Evolutionary conservation across 1,139 yeast genomes (phyloP).

Genomic region (Taphrina sp.): DNA sequence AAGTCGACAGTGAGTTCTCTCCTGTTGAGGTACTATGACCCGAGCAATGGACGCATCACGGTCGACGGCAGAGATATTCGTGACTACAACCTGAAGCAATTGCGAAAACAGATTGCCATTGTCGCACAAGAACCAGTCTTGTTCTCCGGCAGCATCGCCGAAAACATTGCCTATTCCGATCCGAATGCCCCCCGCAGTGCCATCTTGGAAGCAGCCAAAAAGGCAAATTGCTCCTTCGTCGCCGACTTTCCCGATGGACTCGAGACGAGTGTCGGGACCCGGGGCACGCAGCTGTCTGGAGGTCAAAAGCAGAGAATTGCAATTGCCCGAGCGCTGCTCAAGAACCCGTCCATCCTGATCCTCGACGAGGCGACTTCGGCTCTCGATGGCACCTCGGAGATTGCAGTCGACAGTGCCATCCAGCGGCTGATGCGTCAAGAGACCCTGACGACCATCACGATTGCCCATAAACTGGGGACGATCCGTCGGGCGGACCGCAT

Average conservation of each 20-base stretch:
- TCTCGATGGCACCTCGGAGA: slow-evolving; percentile 77
- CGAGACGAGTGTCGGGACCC: slow-evolving; percentile 80
- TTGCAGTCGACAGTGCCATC: slow-evolving; percentile 68
- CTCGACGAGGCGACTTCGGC: slow-evolving; percentile 61
- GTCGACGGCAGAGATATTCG: slow-evolving; percentile 70
- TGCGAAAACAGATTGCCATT: slow-evolving; percentile 73
- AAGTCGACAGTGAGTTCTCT: slow-evolving; percentile 79
- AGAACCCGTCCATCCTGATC: slow-evolving; percentile 67
- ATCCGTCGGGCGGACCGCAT: slow-evolving; percentile 80
- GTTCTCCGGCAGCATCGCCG: slow-evolving; percentile 84
- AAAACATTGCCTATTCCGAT: slow-evolving; percentile 76
- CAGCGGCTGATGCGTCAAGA: slow-evolving; percentile 60
- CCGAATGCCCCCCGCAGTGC: slow-evolving; percentile 60
- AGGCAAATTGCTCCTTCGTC: slow-evolving; percentile 80
- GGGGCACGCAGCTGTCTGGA: slow-evolving; percentile 78
- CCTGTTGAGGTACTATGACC: slow-evolving; percentile 77
- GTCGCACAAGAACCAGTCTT: slow-evolving; percentile 95
- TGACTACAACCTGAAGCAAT: slow-evolving; percentile 66
- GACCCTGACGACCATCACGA: slow-evolving; percentile 76
- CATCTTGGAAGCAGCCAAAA: slow-evolving; percentile 66
- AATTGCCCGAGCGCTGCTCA: slow-evolving; percentile 75
- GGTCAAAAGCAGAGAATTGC: slow-evolving; percentile 86
- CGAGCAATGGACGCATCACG: slow-evolving; percentile 60
- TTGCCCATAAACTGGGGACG: slow-evolving; percentile 89
- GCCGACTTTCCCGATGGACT: slow-evolving; percentile 62